Base-by-base conservation (phyloP, 768 basidiomycete species). In the Rhodotorula sphaerocarpa region DNA sequence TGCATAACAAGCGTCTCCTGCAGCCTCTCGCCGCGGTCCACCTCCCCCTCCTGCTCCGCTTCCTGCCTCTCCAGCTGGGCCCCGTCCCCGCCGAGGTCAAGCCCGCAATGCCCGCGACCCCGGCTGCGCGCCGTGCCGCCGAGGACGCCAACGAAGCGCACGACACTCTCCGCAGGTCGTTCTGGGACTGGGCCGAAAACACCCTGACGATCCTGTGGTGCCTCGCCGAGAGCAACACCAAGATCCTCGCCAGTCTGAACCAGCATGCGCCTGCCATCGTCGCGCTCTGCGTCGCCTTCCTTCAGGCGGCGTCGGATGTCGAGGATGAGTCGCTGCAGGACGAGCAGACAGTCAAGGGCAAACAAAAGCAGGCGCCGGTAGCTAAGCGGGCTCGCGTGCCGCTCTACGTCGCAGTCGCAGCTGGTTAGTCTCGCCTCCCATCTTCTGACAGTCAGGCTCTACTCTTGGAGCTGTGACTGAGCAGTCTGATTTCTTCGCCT, bases 141-240 rank as follows among this genome's bases (percentile, higher is more conserved):
- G 52, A 53, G 11, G 25, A 30, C 56, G 23, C 55, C 50, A 53
- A 53, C 52, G 52, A 53, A 36, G 52, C 39, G 27, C 27, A 30
- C 25, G 52, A 53, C 27, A 53, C 52, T 18, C 52, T 53, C 28
- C 52, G 52, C 41, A 25, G 39, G 15, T 41, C 39, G 10, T 69
- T 46, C 60, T 69, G 67, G 67, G 64, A 65, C 43, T 69, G 67
- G 67, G 48, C 52, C 43, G 67, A 69, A 54, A 65, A 69, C 67
- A 54, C 59, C 51, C 36, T 65, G 28, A 46, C 48, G 31, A 46
- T 69, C 36, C 43, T 69, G 12, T 69, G 67, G 67, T 55, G 57
- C 55, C 52, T 69, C 44, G 57, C 63, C 50, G 67, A 69, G 55
- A 62, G 60, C 57, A 69, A 59, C 50, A 69, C 60, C 36, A 69